Percentiles rank a stretch among this genome's conserved stretches.
Evolutionary conservation across 805 yeast genomes (phyloP).

Genomic region (Kodamaea restingae): DNA sequence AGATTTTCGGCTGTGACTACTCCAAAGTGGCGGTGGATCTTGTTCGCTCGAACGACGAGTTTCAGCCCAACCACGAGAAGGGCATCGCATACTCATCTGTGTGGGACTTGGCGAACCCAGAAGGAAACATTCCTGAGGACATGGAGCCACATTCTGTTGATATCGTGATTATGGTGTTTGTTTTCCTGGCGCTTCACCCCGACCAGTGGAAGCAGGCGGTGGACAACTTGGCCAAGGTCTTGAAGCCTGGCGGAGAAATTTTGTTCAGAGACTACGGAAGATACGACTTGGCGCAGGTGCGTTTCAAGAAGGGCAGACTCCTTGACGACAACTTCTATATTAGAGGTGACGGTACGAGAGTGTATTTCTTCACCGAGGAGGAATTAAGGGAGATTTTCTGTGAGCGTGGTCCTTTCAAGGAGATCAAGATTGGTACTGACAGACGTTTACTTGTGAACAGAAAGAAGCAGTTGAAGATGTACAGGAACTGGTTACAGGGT

Average conservation of each 20-base stretch:
- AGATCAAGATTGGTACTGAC: slow-evolving; percentile 80
- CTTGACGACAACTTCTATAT: slow-evolving; percentile 92
- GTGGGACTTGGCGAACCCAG: slow-evolving; percentile 89
- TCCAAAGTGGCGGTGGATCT: slow-evolving; percentile 86
- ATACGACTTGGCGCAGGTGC: slow-evolving; percentile 90
- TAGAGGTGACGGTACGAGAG: slow-evolving; percentile 97
- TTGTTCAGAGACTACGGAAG: slow-evolving; percentile 93
- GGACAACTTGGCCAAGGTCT: slow-evolving; percentile 57
- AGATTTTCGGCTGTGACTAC: slow-evolving; percentile 83
- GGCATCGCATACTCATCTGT: slow-evolving; percentile 74
- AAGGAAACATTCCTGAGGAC: slow-evolving; percentile 75
- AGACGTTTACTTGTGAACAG: slow-evolving; percentile 87
- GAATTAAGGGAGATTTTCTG: slow-evolving; percentile 73
- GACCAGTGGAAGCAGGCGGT: slow-evolving; percentile 86
- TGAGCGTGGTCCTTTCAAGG: slow-evolving; percentile 49
- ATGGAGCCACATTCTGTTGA: slow-evolving; percentile 80
- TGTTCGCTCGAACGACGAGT: slow-evolving; percentile 62
- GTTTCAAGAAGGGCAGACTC: slow-evolving; percentile 84
- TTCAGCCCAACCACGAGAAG: slow-evolving; percentile 44
- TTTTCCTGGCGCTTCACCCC: slow-evolving; percentile 88
- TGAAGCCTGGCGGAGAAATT: slow-evolving; percentile 92
- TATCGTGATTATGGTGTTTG: slow-evolving; percentile 91
- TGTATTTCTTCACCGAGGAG: slow-evolving; percentile 94
- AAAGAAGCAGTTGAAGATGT: slow-evolving; percentile 91
- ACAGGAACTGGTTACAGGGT: slow-evolving; percentile 94